Percentiles rank a stretch among this genome's conserved stretches.
These are phyloP conservation scores for Tylopilus felleus DNA, from an alignment of 768 basidiomycete genomes.

Conservation along the genomic window DNA sequence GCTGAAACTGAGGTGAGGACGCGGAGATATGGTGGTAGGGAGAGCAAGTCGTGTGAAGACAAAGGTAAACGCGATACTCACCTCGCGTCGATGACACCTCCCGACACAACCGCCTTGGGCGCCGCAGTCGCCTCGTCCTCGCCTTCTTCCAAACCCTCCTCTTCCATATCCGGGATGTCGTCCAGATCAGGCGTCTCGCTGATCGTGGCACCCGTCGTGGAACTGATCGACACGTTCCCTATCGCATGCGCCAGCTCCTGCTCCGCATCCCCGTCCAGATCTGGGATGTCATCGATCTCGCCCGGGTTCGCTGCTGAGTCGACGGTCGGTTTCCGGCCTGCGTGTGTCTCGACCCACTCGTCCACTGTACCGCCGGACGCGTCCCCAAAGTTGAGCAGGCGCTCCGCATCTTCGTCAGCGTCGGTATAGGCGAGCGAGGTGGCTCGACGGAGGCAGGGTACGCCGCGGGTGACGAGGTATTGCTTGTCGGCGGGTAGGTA, in stretches of 20 bases:
- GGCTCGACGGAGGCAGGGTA: conserved; percentile 94
- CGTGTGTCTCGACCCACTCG: conserved; percentile 99
- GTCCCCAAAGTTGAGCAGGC: conserved; percentile 80
- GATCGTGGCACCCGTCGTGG: conserved; percentile 31
- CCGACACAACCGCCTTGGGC: conserved; percentile 40
- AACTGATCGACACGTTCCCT: conserved; percentile 42
- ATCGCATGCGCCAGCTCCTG: conserved; percentile 45
- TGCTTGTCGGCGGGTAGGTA: conserved; percentile 96
- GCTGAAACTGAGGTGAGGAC: conserved; percentile 33
- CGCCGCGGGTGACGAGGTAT: conserved; percentile 92
- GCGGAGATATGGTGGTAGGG: background rate
- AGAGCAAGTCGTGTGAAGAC: background rate
- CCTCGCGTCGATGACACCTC: conserved; percentile 47
- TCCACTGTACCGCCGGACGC: conserved; percentile 58
- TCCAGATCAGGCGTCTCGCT: conserved; percentile 87
- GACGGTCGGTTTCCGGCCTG: conserved; percentile 57
- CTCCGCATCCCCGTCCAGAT: conserved; percentile 72
- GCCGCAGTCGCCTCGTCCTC: conserved; percentile 83
- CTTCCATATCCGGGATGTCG: conserved; percentile 99
- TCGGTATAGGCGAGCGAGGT: conserved; percentile 92
- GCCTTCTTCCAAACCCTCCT: conserved; percentile 84
- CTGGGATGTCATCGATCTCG: conserved; percentile 82
- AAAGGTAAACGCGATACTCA: conserved; percentile 26
- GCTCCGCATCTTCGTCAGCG: conserved; percentile 94
- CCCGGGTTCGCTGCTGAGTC: conserved; percentile 59